Evolutionary conservation across 164 flowering plant genomes (phyloP).

Genomic region (Paratinospora sagittata): DNA sequence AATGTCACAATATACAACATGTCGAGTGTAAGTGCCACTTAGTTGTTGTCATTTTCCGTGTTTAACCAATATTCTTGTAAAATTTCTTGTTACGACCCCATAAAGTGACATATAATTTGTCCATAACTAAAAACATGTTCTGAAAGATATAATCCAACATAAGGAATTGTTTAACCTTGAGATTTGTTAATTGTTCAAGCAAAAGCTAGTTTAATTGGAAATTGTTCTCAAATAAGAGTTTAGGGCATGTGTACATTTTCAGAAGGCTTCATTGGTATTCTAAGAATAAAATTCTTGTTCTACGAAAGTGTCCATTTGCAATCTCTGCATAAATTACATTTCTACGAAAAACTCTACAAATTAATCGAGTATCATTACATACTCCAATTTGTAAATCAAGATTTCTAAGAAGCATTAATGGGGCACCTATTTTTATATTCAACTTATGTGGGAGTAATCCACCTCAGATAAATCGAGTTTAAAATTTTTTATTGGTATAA

Average conservation of each 20-base stretch:
- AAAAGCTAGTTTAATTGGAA: not conserved
- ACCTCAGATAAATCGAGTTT: not conserved
- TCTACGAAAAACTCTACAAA: too few species aligned
- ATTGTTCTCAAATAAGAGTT: not conserved
- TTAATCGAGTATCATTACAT: not conserved
- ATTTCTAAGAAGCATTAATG: constrained; percentile 3
- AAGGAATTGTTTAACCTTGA: too few species aligned
- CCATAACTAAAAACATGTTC: too few species aligned
- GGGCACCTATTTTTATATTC: not conserved
- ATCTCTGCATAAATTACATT: not conserved
- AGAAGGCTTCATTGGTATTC: not conserved
- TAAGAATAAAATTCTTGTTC: not conserved
- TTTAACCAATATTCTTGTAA: too few species aligned
- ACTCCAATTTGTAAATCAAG: not conserved
- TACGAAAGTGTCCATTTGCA: not conserved
- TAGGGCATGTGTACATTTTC: not conserved
- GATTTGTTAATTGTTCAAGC: too few species aligned
- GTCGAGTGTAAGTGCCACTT: too few species aligned
- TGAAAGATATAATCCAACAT: too few species aligned
- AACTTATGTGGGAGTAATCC: constrained; percentile 4
- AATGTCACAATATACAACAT: too few species aligned
- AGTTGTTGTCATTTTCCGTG: too few species aligned
- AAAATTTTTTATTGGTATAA: not conserved
- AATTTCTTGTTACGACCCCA: too few species aligned
- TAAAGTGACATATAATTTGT: too few species aligned